Conservation (phyloP, 345 rosid genomes). For the Gossypioides kirkii region DNA sequence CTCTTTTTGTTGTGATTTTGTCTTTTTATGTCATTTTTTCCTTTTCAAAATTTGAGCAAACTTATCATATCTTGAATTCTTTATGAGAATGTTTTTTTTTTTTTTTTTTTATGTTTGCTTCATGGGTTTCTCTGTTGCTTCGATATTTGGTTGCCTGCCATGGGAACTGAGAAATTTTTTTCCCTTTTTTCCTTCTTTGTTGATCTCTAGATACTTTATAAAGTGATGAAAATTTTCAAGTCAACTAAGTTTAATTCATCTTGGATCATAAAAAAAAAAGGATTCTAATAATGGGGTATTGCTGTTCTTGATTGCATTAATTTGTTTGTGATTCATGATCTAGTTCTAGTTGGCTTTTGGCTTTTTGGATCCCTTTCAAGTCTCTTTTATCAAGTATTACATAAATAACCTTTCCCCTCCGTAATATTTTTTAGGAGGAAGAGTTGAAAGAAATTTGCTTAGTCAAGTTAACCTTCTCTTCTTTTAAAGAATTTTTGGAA, state of each 20-base stretch:
- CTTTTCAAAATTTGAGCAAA: neutral
- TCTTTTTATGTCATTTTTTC: neutral
- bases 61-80: neutral
- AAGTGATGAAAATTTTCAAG: neutral
- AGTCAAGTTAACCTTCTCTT: neutral
- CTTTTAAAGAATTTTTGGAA: neutral
- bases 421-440: neutral
- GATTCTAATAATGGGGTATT: neutral
- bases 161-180: conserved; percentile 11
- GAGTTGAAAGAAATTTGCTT: neutral
- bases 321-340: neutral
- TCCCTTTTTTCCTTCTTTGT: neutral
- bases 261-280: neutral
- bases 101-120: conserved; percentile 7
- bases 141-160: conserved; percentile 11
- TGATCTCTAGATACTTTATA: neutral
- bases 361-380: neutral
- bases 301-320: conserved; percentile 4
- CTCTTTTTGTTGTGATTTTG: neutral
- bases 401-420: neutral
- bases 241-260: neutral
- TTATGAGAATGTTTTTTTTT: neutral
- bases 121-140: neutral
- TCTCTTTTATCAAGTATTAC: neutral
- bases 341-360: neutral